A percentile compares a stretch with the other conserved stretches of the same genome.
These are phyloP conservation scores for Trichophyton mentagrophytes DNA, from an alignment of 2,329 filamentous ascomycete species.

Conservation along the genomic window DNA sequence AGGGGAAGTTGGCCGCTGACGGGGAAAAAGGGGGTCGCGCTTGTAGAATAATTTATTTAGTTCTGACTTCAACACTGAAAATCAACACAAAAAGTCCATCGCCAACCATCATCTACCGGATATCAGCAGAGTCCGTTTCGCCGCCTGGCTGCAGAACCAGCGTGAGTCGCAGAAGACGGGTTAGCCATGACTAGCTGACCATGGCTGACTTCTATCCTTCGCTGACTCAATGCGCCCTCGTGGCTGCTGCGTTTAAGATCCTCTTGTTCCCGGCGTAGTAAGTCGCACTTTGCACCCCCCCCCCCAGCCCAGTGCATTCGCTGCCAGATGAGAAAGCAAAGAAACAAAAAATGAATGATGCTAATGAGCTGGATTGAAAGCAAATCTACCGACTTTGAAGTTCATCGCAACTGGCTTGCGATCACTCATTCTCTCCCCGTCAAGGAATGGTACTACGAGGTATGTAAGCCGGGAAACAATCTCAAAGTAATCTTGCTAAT, in stretches of 20 bases:
- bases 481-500: background rate
- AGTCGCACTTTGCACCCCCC: constrained; percentile 26
- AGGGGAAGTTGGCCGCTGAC: background rate
- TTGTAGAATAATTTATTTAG: background rate
- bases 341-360: background rate
- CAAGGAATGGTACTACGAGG: constrained; percentile 88
- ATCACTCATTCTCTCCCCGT: constrained; percentile 81
- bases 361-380: constrained; percentile 36
- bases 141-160: background rate
- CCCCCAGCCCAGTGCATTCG: background rate
- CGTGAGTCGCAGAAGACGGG: background rate
- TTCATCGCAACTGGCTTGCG: constrained; percentile 96
- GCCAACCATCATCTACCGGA: background rate
- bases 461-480: constrained; percentile 20
- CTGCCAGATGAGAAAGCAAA: no score
- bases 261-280: constrained; percentile 92
- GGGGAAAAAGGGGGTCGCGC: background rate
- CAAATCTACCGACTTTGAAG: constrained; percentile 98
- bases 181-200: constrained; percentile 9
- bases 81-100: background rate
- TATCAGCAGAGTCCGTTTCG: background rate
- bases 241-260: constrained; percentile 79
- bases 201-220: constrained; percentile 80
- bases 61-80: background rate
- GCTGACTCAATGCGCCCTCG: constrained; percentile 74